Percentiles rank a stretch among this genome's conserved stretches.
phyloP scores from a whole-genome alignment of 2,329 filamentous ascomycete genomes.

The Ustulina deusta region DNA sequence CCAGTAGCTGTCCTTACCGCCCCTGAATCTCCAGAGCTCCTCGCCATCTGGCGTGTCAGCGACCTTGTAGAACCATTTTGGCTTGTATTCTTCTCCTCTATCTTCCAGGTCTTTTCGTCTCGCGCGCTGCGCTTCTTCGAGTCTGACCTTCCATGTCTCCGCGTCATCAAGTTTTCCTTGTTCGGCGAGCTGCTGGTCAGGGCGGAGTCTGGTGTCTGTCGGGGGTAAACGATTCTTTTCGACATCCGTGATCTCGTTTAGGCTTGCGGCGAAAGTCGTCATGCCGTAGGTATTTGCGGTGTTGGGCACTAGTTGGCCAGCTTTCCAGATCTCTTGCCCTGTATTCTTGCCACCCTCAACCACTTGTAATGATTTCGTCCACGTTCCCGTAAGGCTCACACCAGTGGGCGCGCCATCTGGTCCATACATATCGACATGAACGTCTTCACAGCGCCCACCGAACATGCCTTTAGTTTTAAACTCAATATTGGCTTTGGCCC shows the following conservation, averaged over 20 bases:
- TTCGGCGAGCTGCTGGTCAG: slow-evolving; percentile 89
- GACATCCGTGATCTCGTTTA: slow-evolving; percentile 88
- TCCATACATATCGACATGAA: slow-evolving; percentile 79
- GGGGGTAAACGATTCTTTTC: slow-evolving; percentile 80
- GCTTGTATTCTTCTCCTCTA: slow-evolving; percentile 76
- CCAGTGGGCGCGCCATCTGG: slow-evolving; percentile 73
- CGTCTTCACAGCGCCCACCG: slow-evolving; percentile 91
- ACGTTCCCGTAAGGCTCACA: slow-evolving; percentile 80
- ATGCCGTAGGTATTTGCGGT: slow-evolving; percentile 86
- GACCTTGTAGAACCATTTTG: slow-evolving; percentile 86
- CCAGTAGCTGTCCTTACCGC: slow-evolving; percentile 92
- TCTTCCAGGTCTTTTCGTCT: slow-evolving; percentile 82
- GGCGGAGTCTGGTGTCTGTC: slow-evolving; percentile 85
- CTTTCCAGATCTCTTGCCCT: slow-evolving; percentile 79
- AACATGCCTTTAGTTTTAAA: slow-evolving; percentile 99
- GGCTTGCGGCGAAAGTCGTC: slow-evolving; percentile 83
- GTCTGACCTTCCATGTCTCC: slow-evolving; percentile 81
- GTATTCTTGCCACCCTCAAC: slow-evolving; percentile 71
- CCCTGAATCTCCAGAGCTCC: slow-evolving; percentile 80
- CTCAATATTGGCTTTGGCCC: slow-evolving; percentile 84
- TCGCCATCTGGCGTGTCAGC: slow-evolving; percentile 69
- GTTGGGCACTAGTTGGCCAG: slow-evolving; percentile 81
- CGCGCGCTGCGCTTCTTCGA: slow-evolving; percentile 87
- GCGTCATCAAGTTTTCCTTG: slow-evolving; percentile 84
- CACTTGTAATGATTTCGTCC: slow-evolving; percentile 80